These are phyloP conservation scores for Grosmannia serpens DNA, from an alignment of 2,329 filamentous ascomycete genomes.

Conservation along the genomic window DNA sequence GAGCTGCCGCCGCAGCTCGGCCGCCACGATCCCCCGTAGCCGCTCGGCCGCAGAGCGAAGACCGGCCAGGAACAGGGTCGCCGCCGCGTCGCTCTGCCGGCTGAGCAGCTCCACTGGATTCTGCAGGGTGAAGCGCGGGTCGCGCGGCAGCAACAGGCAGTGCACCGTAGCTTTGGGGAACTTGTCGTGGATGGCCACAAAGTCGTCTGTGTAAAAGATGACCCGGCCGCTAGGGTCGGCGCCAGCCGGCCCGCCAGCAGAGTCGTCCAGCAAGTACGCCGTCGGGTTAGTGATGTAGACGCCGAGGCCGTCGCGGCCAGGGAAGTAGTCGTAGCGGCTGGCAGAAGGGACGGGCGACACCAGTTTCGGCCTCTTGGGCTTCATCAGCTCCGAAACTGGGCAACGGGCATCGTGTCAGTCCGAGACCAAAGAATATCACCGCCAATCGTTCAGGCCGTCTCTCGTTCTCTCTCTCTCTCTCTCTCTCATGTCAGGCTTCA, in stretches of 20 bases:
- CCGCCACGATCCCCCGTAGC: conserved; percentile 55
- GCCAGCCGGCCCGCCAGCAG: background rate
- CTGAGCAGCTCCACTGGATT: conserved; percentile 33
- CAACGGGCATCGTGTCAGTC: background rate
- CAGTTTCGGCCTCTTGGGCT: background rate
- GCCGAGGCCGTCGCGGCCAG: conserved; percentile 46
- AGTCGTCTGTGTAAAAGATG: conserved; percentile 55
- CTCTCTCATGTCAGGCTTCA: no score
- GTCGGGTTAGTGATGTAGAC: conserved; percentile 55
- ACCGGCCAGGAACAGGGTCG: conserved; percentile 48
- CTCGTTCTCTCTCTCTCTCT: no score
- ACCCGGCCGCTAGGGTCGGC: conserved; percentile 30
- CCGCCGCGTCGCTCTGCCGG: background rate
- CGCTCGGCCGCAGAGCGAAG: conserved; percentile 49
- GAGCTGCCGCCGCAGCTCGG: conserved; percentile 61
- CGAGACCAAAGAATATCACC: background rate
- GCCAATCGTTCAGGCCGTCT: background rate
- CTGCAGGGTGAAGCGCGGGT: conserved; percentile 34
- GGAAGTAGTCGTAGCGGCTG: background rate
- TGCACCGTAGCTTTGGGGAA: conserved; percentile 83
- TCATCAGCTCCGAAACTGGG: conserved; percentile 1
- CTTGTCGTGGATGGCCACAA: conserved; percentile 68
- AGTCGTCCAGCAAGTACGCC: conserved; percentile 33
- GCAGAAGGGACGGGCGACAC: background rate
- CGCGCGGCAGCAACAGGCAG: conserved; percentile 75